Evolutionary conservation across 1,284 basidiomycete genomes (phyloP).

Genomic region (Dichomitus squalens): DNA sequence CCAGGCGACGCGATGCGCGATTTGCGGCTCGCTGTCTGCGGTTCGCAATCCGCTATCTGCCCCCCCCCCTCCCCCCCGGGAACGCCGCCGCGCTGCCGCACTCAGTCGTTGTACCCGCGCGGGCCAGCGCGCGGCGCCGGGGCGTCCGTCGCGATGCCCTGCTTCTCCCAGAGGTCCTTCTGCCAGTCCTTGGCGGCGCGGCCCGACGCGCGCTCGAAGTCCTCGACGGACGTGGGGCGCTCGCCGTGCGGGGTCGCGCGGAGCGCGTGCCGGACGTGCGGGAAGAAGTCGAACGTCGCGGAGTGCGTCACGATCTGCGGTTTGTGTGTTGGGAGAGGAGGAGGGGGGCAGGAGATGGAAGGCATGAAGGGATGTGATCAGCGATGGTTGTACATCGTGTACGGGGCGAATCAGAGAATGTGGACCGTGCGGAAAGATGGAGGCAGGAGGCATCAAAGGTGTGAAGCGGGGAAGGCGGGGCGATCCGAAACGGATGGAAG

Average conservation of each 20-base stretch:
- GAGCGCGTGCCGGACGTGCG: slow-evolving; percentile 72
- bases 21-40: no score
- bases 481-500: background rate
- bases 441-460: background rate
- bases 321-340: slow-evolving; percentile 5
- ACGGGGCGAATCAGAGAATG: background rate
- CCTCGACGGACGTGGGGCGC: slow-evolving; percentile 72
- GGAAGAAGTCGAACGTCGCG: slow-evolving; percentile 80
- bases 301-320: slow-evolving; percentile 70
- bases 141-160: slow-evolving; percentile 51
- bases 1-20: background rate
- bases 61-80: background rate
- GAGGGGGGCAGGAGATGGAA: background rate
- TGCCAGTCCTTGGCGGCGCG: slow-evolving; percentile 68
- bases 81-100: background rate
- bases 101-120: slow-evolving; percentile 65
- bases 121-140: slow-evolving; percentile 36
- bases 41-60: no score
- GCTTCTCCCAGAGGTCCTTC: slow-evolving; percentile 64
- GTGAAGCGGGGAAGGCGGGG: background rate
- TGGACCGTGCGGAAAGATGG: background rate
- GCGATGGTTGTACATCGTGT: background rate
- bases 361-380: background rate
- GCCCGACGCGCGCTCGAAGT: slow-evolving; percentile 65
- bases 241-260: slow-evolving; percentile 85